These are phyloP conservation scores for Platanthera zijinensis DNA, from an alignment of 106 monocot genomes.

Conservation along the genomic window DNA sequence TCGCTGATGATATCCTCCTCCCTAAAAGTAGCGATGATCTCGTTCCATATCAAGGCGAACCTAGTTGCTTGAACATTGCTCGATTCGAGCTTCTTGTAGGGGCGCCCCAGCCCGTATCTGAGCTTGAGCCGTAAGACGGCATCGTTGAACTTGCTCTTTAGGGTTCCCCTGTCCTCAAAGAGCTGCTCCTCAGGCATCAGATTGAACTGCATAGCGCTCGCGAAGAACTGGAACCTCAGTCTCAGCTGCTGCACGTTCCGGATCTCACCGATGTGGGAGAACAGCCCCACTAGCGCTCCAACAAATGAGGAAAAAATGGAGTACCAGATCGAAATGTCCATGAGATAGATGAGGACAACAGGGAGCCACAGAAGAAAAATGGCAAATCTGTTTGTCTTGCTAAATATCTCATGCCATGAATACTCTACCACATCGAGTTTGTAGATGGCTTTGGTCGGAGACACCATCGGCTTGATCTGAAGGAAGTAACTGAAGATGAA, in stretches of 20 bases:
- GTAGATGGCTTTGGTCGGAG: conserved; percentile 58
- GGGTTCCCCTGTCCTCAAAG: conserved; percentile 39
- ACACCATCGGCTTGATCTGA: conserved; percentile 89
- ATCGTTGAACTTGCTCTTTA: conserved; percentile 54
- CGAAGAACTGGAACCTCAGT: conserved; percentile 91
- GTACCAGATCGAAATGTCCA: conserved; percentile 98
- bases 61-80: conserved; percentile 58
- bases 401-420: conserved; percentile 71
- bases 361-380: conserved; percentile 73
- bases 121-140: conserved; percentile 67
- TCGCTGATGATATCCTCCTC: conserved; percentile 94
- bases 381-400: conserved; percentile 52
- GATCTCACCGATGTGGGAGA: conserved; percentile 89
- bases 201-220: conserved; percentile 94
- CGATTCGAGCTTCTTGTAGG: conserved; percentile 74
- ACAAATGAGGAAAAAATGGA: conserved; percentile 73
- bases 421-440: conserved; percentile 20
- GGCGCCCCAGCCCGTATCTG: conserved; percentile 71
- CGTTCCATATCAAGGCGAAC: conserved; percentile 85
- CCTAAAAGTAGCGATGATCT: conserved; percentile 71
- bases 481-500: conserved; percentile 91
- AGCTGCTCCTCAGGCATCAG: conserved; percentile 82
- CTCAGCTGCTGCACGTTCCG: conserved; percentile 70
- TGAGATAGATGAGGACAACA: conserved; percentile 78
- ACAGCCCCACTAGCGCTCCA: conserved; percentile 76